Percentiles rank a stretch among this genome's conserved stretches.
Evolutionary conservation across 768 basidiomycete genomes (phyloP).

Genomic region (Imleria badia): DNA sequence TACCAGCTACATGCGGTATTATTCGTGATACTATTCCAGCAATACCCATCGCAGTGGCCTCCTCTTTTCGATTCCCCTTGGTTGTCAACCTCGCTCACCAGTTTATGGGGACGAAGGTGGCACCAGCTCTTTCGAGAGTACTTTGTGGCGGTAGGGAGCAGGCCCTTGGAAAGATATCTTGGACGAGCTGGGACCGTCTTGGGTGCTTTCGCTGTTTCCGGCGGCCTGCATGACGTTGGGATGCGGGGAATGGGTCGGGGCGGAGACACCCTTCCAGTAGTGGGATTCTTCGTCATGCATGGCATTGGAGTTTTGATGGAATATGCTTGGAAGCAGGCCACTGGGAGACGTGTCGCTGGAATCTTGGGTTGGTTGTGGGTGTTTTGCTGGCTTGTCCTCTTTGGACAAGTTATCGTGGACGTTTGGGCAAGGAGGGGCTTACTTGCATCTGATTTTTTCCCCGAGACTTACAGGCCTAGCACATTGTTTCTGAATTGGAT

Average conservation of each 20-base stretch:
- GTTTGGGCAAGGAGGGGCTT: constrained; percentile 31
- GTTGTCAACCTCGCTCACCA: constrained; percentile 53
- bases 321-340: constrained; percentile 40
- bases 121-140: constrained; percentile 63
- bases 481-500: constrained; percentile 16
- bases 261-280: constrained; percentile 40
- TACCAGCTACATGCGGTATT: constrained; percentile 45
- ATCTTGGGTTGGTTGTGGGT: constrained; percentile 53
- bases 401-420: constrained; percentile 50
- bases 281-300: constrained; percentile 57
- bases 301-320: constrained; percentile 55
- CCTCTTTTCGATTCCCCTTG: constrained; percentile 61
- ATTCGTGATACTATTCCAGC: constrained; percentile 45
- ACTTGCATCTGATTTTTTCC: constrained; percentile 12
- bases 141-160: constrained; percentile 53
- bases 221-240: constrained; percentile 56
- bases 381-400: constrained; percentile 43
- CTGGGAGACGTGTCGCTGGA: constrained; percentile 50
- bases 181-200: constrained; percentile 52
- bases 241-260: constrained; percentile 59
- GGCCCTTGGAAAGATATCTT: constrained; percentile 40
- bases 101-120: constrained; percentile 68
- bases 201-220: constrained; percentile 61
- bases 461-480: constrained; percentile 20
- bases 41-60: constrained; percentile 58